A percentile compares a stretch with the other conserved stretches of the same genome.
phyloP scores from a whole-genome alignment of 2,329 filamentous ascomycete species.

The Chalaropsis ovoidea region DNA sequence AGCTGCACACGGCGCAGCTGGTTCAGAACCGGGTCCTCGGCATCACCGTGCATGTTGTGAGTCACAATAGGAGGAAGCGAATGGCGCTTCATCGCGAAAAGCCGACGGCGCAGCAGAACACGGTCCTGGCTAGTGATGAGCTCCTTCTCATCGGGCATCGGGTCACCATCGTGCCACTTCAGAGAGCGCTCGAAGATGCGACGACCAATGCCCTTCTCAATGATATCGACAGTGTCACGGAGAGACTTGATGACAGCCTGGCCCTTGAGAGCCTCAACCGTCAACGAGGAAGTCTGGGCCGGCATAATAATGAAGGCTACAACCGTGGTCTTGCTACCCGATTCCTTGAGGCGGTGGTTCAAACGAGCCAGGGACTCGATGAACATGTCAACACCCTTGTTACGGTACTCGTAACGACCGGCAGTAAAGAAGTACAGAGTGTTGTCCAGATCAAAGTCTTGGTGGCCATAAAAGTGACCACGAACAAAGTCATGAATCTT shows the following conservation, averaged over 20 bases:
- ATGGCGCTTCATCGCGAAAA: constrained; percentile 95
- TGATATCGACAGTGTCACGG: constrained; percentile 82
- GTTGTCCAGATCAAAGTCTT: constrained; percentile 93
- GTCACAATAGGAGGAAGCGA: constrained; percentile 89
- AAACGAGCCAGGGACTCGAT: constrained; percentile 90
- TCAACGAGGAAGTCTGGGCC: constrained; percentile 86
- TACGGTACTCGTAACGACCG: constrained; percentile 92
- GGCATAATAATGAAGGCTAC: constrained; percentile 99
- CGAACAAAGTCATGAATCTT: constrained; percentile 98
- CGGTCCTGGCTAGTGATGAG: constrained; percentile 86
- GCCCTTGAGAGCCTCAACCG: constrained; percentile 89
- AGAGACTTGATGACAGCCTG: constrained; percentile 96
- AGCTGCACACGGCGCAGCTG: constrained; percentile 92
- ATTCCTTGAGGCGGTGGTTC: constrained; percentile 80
- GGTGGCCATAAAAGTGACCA: constrained; percentile 96
- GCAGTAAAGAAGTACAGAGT: constrained; percentile 97
- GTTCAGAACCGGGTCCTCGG: constrained; percentile 87
- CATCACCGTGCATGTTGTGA: constrained; percentile 95
- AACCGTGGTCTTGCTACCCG: constrained; percentile 82
- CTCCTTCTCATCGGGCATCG: constrained; percentile 93
- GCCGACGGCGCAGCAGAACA: constrained; percentile 75
- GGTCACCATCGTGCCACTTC: constrained; percentile 89
- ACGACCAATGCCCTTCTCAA: constrained; percentile 84
- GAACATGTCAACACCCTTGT: constrained; percentile 99
- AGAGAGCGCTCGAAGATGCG: constrained; percentile 90